A percentile compares a stretch with the other conserved stretches of the same genome.
phyloP scores from a whole-genome alignment of 2,329 filamentous ascomycete species.

The Scytalidium lignicola region DNA sequence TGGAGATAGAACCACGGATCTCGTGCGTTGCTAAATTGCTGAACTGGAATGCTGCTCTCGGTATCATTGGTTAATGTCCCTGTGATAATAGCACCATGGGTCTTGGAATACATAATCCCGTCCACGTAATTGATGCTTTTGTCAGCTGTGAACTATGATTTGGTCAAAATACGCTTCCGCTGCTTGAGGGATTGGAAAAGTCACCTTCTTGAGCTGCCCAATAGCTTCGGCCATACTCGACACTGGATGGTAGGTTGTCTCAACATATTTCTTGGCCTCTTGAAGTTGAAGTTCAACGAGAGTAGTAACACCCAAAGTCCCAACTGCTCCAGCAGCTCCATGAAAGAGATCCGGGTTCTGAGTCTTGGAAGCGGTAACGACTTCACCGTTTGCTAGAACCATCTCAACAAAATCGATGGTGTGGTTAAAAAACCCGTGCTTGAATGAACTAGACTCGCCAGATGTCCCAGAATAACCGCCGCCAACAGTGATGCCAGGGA shows the following conservation, averaged over 20 bases:
- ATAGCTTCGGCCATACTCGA: constrained; percentile 37
- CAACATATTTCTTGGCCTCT: constrained; percentile 46
- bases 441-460: constrained; percentile 62
- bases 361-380: constrained; percentile 41
- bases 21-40: constrained; percentile 42
- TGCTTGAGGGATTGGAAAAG: not conserved
- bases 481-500: constrained; percentile 63
- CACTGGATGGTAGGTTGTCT: constrained; percentile 47
- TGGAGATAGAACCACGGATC: constrained; percentile 65
- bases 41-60: constrained; percentile 23
- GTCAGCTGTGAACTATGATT: constrained; percentile 5
- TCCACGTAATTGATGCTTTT: constrained; percentile 51
- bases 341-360: constrained; percentile 51
- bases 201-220: constrained; percentile 28
- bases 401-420: constrained; percentile 59
- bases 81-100: constrained; percentile 46
- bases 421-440: constrained; percentile 59
- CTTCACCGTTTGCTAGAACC: constrained; percentile 51
- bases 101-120: constrained; percentile 44
- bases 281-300: constrained; percentile 52
- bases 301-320: constrained; percentile 56
- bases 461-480: constrained; percentile 62
- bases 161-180: not conserved
- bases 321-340: constrained; percentile 53
- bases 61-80: constrained; percentile 40